Percentiles rank a stretch among this genome's conserved stretches.
These are phyloP conservation scores for Plasmodium malariae DNA, from an alignment of 169 alveolate species.

Conservation along the genomic window DNA sequence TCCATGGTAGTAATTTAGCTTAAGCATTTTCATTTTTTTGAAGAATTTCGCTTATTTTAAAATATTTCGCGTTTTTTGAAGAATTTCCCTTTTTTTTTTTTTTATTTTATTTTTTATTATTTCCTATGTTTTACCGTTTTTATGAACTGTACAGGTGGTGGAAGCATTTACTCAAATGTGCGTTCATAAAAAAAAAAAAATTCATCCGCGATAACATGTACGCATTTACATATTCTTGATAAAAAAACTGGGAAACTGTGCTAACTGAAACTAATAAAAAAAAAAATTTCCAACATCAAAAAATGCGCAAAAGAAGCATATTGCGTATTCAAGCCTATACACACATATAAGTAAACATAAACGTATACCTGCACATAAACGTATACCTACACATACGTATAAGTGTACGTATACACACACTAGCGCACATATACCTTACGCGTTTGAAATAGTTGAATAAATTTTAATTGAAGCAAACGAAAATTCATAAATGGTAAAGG, in stretches of 20 bases:
- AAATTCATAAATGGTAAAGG: not conserved
- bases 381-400: no score
- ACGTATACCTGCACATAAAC: no score
- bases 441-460: no score
- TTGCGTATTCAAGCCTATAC: not conserved
- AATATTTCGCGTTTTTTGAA: not conserved
- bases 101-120: not conserved
- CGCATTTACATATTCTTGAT: not conserved
- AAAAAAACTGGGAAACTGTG: not conserved
- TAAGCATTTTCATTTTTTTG: conserved; percentile 50
- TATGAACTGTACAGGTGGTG: no score
- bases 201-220: not conserved
- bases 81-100: not conserved
- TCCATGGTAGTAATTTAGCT: conserved; percentile 67
- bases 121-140: no score
- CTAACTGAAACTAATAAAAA: not conserved
- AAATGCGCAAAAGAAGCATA: not conserved
- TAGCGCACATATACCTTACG: no score
- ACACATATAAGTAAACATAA: no score
- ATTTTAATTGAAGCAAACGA: not conserved
- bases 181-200: not conserved
- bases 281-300: not conserved
- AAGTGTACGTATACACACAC: no score
- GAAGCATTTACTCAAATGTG: not conserved
- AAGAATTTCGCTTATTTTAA: not conserved